Evolutionary conservation across 176 grass and related monocot genomes (phyloP).

Genomic region (Melocanna baccifera): DNA sequence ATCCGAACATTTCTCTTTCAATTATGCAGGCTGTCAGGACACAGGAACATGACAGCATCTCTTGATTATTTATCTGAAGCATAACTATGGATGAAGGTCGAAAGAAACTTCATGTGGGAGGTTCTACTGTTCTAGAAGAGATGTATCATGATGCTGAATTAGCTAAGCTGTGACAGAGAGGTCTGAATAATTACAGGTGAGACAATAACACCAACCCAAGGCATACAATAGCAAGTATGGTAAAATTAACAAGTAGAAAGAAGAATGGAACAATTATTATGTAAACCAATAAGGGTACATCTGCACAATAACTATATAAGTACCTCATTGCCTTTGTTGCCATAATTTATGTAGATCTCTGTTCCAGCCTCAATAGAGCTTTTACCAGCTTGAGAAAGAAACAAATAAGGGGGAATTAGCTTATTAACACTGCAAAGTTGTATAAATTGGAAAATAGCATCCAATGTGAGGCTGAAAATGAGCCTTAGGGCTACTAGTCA

Average conservation of each 20-base stretch:
- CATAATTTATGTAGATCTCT: conserved; percentile 94
- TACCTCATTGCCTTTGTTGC: conserved; percentile 99
- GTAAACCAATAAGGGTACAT: background rate
- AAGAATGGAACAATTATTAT: background rate
- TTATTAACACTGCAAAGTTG: background rate
- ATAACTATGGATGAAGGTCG: background rate
- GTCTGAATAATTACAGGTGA: background rate
- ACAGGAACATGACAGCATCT: background rate
- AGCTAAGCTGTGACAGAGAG: background rate
- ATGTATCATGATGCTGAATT: background rate
- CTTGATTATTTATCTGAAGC: background rate
- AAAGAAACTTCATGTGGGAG: conserved; percentile 10
- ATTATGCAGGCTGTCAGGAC: background rate
- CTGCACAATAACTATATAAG: background rate
- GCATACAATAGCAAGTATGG: background rate
- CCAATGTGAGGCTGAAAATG: background rate
- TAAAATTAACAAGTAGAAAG: background rate
- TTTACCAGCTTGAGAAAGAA: conserved; percentile 56
- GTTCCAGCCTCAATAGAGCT: conserved; percentile 45
- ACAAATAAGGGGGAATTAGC: background rate
- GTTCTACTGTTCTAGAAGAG: background rate
- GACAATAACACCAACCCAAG: background rate
- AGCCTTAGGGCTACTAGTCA: background rate
- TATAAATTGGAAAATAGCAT: background rate
- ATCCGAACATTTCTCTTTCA: background rate